phyloP scores from a whole-genome alignment of 106 monocot species.

The Phalaenopsis equestris region DNA sequence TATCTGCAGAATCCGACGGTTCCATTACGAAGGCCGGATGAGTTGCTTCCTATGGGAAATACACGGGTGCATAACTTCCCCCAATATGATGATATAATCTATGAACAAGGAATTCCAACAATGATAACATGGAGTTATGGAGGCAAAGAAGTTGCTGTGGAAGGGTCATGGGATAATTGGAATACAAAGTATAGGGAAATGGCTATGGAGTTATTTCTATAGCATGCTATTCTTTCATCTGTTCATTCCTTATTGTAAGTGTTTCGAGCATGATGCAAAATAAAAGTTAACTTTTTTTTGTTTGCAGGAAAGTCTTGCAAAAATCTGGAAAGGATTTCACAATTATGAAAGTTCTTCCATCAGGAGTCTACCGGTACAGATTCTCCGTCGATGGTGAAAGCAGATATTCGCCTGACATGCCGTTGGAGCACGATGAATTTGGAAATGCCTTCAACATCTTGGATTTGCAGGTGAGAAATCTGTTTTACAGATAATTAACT shows the following conservation, averaged over 20 bases:
- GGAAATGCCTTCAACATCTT: slow-evolving; percentile 46
- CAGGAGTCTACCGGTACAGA: slow-evolving; percentile 55
- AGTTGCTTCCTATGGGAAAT: neutral
- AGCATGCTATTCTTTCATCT: neutral
- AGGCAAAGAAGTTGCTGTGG: slow-evolving; percentile 45
- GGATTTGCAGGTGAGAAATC: slow-evolving; percentile 34
- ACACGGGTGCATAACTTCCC: slow-evolving; percentile 9
- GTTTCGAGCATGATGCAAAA: neutral
- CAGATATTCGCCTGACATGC: slow-evolving; percentile 38
- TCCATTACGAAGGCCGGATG: slow-evolving; percentile 26
- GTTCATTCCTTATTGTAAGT: no score
- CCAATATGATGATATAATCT: slow-evolving; percentile 13
- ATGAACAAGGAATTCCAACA: slow-evolving; percentile 43
- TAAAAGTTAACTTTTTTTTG: neutral
- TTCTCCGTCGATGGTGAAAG: slow-evolving; percentile 62
- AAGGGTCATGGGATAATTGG: slow-evolving; percentile 81
- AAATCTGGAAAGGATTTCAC: slow-evolving; percentile 57
- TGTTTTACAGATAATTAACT: no score
- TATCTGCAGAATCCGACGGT: slow-evolving; percentile 21
- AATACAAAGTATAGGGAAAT: slow-evolving; percentile 27
- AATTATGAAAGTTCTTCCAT: slow-evolving; percentile 58
- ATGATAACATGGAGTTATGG: slow-evolving; percentile 68
- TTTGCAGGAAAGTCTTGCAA: slow-evolving; percentile 39
- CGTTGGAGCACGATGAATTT: slow-evolving; percentile 36
- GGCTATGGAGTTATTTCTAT: neutral